These are phyloP conservation scores for Dactylellina haptotyla DNA, from an alignment of 2,329 filamentous ascomycete species.

Conservation along the genomic window DNA sequence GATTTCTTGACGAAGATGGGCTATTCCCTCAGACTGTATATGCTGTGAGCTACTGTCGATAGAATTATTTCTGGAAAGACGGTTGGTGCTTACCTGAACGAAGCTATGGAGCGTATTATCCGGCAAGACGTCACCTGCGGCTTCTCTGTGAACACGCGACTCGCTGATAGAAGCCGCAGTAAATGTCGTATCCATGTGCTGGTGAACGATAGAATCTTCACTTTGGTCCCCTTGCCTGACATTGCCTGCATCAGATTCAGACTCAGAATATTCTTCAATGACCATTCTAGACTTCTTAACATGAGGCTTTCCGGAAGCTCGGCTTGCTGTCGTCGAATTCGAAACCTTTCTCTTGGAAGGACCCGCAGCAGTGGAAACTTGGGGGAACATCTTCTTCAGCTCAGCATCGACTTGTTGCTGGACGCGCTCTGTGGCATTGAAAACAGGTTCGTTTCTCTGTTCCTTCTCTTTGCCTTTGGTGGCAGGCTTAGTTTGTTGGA, in stretches of 20 bases:
- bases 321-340: slow-evolving; percentile 38
- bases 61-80: slow-evolving; percentile 1
- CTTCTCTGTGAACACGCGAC: slow-evolving; percentile 38
- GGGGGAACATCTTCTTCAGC: slow-evolving; percentile 45
- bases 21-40: slow-evolving; percentile 41
- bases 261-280: slow-evolving; percentile 43
- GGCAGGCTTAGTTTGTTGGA: slow-evolving; percentile 10
- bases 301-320: slow-evolving; percentile 29
- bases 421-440: slow-evolving; percentile 35
- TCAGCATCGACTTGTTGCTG: slow-evolving; percentile 47
- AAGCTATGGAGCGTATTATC: slow-evolving; percentile 47
- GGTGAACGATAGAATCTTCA: neutral
- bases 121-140: slow-evolving; percentile 31
- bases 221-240: neutral
- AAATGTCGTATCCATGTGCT: slow-evolving; percentile 46
- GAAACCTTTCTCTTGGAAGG: slow-evolving; percentile 47
- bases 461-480: slow-evolving; percentile 12
- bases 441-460: neutral
- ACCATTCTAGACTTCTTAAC: slow-evolving; percentile 47
- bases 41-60: slow-evolving; percentile 22
- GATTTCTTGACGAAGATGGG: slow-evolving; percentile 30
- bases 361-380: neutral
- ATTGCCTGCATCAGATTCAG: slow-evolving; percentile 4
- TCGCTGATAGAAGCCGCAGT: slow-evolving; percentile 39
- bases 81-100: slow-evolving; percentile 30